These are phyloP conservation scores for Lasiodiplodia theobromae DNA, from an alignment of 2,329 filamentous ascomycete genomes.

Conservation along the genomic window DNA sequence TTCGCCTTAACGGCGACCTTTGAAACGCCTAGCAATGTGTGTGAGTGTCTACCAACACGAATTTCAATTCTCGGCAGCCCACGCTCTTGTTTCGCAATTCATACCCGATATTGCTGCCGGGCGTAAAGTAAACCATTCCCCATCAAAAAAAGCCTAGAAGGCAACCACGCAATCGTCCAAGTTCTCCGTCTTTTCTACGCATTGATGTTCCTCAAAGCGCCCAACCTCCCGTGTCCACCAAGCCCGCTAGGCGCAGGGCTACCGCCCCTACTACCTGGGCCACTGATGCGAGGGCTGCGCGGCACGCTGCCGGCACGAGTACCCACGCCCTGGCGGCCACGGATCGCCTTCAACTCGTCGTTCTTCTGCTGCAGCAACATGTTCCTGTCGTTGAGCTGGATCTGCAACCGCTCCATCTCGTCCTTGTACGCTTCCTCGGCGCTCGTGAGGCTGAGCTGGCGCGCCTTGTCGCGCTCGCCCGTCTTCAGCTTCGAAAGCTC, in stretches of 20 bases:
- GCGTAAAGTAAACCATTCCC: no score
- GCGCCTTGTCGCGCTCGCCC: constrained; percentile 21
- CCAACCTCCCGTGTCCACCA: constrained; percentile 24
- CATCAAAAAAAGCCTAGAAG: neutral
- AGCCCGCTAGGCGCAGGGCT: constrained; percentile 39
- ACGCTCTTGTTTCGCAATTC: no score
- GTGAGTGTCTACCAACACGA: no score
- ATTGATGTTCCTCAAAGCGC: constrained; percentile 29
- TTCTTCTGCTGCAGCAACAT: constrained; percentile 36
- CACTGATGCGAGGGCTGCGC: constrained; percentile 44
- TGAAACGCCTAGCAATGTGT: no score
- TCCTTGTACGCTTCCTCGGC: constrained; percentile 30
- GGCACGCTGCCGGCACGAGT: constrained; percentile 47
- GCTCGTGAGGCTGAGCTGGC: neutral
- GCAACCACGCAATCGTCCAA: no score
- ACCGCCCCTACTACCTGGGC: constrained; percentile 33
- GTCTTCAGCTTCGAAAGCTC: constrained; percentile 4
- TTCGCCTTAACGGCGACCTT: no score
- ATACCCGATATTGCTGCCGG: no score
- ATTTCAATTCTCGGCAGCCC: no score
- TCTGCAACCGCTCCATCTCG: constrained; percentile 38
- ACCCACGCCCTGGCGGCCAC: constrained; percentile 41
- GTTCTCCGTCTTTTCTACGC: neutral
- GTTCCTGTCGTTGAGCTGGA: constrained; percentile 32
- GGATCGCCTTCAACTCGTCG: constrained; percentile 44